phyloP scores from a whole-genome alignment of 108 stramenopile species.

The Hondaea fermentalgiana region DNA sequence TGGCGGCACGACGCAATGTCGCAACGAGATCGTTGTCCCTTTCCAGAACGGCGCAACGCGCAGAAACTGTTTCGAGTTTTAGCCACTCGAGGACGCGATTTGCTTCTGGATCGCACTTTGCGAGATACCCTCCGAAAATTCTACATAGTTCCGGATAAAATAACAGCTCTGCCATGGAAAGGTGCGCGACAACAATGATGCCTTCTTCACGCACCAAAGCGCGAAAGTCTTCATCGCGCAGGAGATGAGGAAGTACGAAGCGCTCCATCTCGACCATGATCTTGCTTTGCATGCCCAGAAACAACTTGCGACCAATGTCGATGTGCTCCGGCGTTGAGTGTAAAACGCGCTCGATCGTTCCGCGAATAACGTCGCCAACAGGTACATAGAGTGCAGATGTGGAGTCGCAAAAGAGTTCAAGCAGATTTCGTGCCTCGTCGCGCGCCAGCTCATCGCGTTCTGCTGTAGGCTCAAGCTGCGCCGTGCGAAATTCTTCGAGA shows the following conservation, averaged over 20 bases:
- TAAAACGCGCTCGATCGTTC: not conserved
- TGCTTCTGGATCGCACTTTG: not conserved
- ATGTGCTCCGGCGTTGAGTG: not conserved
- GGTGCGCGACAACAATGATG: not conserved
- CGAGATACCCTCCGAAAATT: not conserved
- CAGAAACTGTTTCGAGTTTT: not conserved
- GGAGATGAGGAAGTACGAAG: not conserved
- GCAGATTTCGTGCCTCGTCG: not conserved
- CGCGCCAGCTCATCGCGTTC: not conserved
- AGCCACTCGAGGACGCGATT: not conserved
- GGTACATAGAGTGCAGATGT: not conserved
- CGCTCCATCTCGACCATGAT: constrained; percentile 15
- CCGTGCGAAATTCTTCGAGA: not conserved
- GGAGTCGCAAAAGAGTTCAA: not conserved
- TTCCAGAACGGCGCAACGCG: not conserved
- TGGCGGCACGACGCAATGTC: not conserved
- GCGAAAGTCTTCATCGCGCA: not conserved
- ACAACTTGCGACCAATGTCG: not conserved
- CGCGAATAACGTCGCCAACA: not conserved
- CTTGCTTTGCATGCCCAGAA: not conserved
- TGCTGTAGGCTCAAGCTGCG: not conserved
- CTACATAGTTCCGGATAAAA: not conserved
- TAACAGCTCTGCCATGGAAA: not conserved
- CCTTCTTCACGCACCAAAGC: not conserved
- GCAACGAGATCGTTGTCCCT: not conserved